Conservation (phyloP, 2,329 filamentous ascomycete species). For the Penicillium oxalicum region DNA sequence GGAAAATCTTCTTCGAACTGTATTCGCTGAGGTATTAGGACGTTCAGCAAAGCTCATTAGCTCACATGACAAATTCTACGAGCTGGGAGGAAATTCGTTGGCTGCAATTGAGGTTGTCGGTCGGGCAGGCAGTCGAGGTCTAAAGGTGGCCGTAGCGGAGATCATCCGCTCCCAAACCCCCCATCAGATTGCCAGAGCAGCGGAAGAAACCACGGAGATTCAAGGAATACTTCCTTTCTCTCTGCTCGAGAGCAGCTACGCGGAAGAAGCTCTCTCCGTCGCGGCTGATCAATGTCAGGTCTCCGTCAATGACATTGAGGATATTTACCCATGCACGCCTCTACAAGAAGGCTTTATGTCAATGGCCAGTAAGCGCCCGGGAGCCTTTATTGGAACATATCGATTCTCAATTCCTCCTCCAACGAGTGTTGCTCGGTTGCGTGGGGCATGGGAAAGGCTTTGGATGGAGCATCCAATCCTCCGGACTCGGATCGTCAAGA, state of each 20-base stretch:
- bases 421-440: not conserved
- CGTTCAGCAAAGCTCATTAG: not conserved
- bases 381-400: slow-evolving; percentile 3
- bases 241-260: not conserved
- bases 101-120: slow-evolving; percentile 25
- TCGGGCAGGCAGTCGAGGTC: slow-evolving; percentile 13
- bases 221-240: not conserved
- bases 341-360: slow-evolving; percentile 35
- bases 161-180: slow-evolving; percentile 4
- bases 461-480: slow-evolving; percentile 3
- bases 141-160: slow-evolving; percentile 13
- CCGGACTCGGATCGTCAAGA: slow-evolving; percentile 1
- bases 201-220: not conserved
- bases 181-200: not conserved
- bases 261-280: not conserved
- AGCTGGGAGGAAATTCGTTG: slow-evolving; percentile 28
- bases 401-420: slow-evolving; percentile 1
- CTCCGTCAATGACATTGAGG: slow-evolving; percentile 23
- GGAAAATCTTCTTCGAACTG: not conserved
- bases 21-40: not conserved
- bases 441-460: slow-evolving; percentile 4
- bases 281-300: slow-evolving; percentile 2
- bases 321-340: slow-evolving; percentile 35
- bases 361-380: slow-evolving; percentile 9
- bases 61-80: slow-evolving; percentile 23